Evolutionary conservation across 2,329 filamentous ascomycete species (phyloP), one percentile per base, ranked within the genome.

Genomic region (Zymoseptoria pseudotritici): DNA sequence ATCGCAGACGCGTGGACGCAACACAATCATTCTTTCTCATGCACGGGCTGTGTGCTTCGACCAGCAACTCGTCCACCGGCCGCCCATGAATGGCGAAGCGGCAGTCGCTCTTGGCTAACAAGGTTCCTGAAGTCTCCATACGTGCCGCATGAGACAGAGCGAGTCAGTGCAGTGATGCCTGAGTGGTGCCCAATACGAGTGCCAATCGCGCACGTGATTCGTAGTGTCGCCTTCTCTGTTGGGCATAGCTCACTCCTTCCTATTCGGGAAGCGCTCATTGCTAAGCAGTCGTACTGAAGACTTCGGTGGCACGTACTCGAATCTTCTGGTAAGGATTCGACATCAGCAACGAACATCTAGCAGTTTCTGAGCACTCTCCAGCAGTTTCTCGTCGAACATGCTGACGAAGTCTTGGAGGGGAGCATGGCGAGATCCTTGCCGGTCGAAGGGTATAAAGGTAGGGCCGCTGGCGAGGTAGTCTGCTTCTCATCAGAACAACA

Each of bases 401-500:
- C 50, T 52, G 20, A 52, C 50, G 20, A 52, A 52, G 5, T 13
- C 22, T 13, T 52, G 22, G 19, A 22, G 19, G 4, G 10, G 17
- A 46, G 36, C 36, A 46, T 13, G 17, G 17, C 36, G 36, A 46
- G 1, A n/a, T n/a, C 36, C 36, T 46, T 46, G 36, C 2, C 42
- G 17, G 29, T 31, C 53, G 20, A 22, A 61, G 57, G 61, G 58
- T 66, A 66, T 66, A 66, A 63, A 62, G 58, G 53, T 29, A 31
- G 8, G 26, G n/a, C 42, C 50, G 54, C 60, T 21, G 42, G 56
- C 36, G 36, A 55, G 53, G 24, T 17, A 42, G 9, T 59, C 57
- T 29, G 21, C 53, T 42, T 26, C 55, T 63, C 65, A 64, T 68
- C 65, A 65, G 58, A 61, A 66, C 58, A 67, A 67, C 60, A 63